Conservation (phyloP, 106 monocot genomes). For the Dendrobium nobile region DNA sequence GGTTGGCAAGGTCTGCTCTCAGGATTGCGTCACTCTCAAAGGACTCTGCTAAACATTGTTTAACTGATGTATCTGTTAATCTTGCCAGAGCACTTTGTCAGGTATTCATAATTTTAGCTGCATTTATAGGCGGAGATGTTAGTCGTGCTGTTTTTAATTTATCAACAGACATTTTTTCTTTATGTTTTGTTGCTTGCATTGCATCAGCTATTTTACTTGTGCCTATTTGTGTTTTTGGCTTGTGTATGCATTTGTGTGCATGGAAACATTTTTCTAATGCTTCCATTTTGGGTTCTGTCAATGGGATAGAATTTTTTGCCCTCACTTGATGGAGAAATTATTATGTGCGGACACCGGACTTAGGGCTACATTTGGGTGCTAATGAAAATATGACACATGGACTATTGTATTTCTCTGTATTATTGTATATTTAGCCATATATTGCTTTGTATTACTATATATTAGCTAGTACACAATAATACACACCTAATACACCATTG, state of each 20-base stretch:
- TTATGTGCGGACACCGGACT: too few relatives aligned
- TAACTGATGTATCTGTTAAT: slow-evolving; percentile 66
- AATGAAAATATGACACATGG: too few relatives aligned
- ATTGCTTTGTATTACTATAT: too few relatives aligned
- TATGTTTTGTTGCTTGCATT: background rate
- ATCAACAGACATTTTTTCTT: too few relatives aligned
- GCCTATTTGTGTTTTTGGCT: background rate
- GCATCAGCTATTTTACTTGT: background rate
- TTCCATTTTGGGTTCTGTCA: background rate
- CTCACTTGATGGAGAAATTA: too few relatives aligned
- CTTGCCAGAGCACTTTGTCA: slow-evolving; percentile 82
- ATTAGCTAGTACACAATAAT: too few relatives aligned
- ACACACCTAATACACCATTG: too few relatives aligned
- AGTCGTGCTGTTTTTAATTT: background rate
- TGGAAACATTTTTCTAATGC: background rate
- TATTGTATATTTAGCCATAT: too few relatives aligned
- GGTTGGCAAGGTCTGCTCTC: slow-evolving; percentile 41
- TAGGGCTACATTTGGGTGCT: too few relatives aligned
- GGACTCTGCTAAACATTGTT: slow-evolving; percentile 14
- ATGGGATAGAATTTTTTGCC: background rate
- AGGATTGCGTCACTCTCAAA: slow-evolving; percentile 7
- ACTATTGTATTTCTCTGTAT: too few relatives aligned
- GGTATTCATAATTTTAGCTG: slow-evolving; percentile 29
- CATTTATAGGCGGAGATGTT: background rate
- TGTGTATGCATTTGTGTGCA: background rate